These are phyloP conservation scores for Sutorius eximius DNA, from an alignment of 1,284 basidiomycete genomes.

Conservation along the genomic window DNA sequence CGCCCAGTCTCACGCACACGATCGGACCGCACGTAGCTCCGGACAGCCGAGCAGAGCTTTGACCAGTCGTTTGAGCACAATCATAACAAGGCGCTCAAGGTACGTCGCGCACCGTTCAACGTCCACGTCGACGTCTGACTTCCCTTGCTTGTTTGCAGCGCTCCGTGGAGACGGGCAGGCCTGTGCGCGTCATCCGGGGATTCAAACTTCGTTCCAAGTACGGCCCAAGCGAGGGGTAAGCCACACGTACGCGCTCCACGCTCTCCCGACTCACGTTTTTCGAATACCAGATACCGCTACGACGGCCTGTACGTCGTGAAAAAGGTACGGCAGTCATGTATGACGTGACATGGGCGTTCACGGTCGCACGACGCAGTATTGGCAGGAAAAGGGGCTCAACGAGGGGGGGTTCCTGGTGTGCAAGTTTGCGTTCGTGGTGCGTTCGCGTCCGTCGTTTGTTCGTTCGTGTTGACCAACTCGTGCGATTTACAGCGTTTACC, in stretches of 20 bases:
- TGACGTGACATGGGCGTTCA: neutral
- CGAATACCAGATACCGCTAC: constrained; percentile 67
- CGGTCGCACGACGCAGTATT: constrained; percentile 45
- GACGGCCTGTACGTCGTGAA: constrained; percentile 80
- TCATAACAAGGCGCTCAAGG: constrained; percentile 69
- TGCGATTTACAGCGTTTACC: constrained; percentile 51
- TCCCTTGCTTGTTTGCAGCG: constrained; percentile 38
- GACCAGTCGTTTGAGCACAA: constrained; percentile 75
- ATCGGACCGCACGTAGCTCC: constrained; percentile 49
- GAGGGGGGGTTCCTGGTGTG: constrained; percentile 68
- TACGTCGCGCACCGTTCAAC: constrained; percentile 25
- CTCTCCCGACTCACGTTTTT: too few species aligned
- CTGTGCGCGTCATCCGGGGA: constrained; percentile 80
- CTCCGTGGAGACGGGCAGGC: constrained; percentile 71
- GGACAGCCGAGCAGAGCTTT: constrained; percentile 79
- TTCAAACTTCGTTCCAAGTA: constrained; percentile 71
- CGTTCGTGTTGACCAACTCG: neutral
- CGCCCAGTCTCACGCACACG: too few species aligned
- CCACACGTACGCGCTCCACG: neutral
- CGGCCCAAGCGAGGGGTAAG: constrained; percentile 70
- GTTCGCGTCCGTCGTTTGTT: constrained; percentile 10
- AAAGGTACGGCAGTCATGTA: constrained; percentile 43
- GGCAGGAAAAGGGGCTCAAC: constrained; percentile 68
- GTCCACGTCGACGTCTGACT: too few species aligned
- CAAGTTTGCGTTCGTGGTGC: constrained; percentile 75